These are phyloP conservation scores for Ensete ventricosum DNA, from an alignment of 176 grass and related monocot species.

Conservation along the genomic window DNA sequence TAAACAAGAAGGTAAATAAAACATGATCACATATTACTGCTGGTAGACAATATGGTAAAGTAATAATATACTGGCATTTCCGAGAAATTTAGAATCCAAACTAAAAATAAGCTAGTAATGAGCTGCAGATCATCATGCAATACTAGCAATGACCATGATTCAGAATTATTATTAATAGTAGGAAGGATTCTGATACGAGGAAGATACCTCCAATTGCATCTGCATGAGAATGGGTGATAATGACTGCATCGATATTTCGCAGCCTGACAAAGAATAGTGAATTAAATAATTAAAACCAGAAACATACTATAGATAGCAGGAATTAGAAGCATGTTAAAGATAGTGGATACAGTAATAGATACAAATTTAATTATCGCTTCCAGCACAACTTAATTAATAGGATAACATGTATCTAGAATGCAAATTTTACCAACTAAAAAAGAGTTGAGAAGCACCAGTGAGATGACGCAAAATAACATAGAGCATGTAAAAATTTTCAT, in stretches of 20 bases:
- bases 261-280: constrained; percentile 31
- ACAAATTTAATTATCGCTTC: not conserved
- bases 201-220: constrained; percentile 88
- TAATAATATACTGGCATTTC: no score
- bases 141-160: not conserved
- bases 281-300: constrained; percentile 8
- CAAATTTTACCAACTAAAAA: no score
- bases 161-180: not conserved
- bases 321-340: not conserved
- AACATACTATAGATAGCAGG: not conserved
- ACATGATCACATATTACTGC: not conserved
- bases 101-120: no score
- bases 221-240: constrained; percentile 95
- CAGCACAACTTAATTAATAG: no score
- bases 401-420: no score
- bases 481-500: no score
- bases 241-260: constrained; percentile 60
- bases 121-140: not conserved
- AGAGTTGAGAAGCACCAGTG: no score
- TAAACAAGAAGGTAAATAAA: not conserved
- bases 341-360: not conserved
- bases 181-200: constrained; percentile 5
- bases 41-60: no score
- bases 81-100: no score
- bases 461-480: no score